phyloP scores from a whole-genome alignment of 2,329 filamentous ascomycete genomes.

The Acrocalymma vagum region DNA sequence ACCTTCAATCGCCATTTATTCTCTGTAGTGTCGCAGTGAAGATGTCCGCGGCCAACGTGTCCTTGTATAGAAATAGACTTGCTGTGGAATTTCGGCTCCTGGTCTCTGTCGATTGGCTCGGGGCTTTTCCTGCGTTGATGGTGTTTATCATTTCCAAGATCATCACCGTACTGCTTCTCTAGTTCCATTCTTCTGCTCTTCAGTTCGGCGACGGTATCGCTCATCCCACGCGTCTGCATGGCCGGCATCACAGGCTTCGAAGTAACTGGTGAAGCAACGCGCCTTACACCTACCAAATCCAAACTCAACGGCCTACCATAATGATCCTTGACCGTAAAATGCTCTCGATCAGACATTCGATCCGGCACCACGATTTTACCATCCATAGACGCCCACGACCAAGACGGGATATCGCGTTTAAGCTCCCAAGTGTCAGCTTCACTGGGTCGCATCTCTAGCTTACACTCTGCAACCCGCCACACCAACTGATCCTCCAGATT shows the following conservation, averaged over 20 bases:
- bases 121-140: constrained; percentile 1
- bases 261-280: background rate
- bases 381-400: constrained; percentile 34
- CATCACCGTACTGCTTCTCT: background rate
- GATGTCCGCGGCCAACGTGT: constrained; percentile 17
- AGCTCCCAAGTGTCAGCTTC: constrained; percentile 9
- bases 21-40: constrained; percentile 7
- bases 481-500: constrained; percentile 34
- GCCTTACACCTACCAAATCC: constrained; percentile 18
- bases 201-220: constrained; percentile 17
- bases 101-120: constrained; percentile 10
- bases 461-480: constrained; percentile 28
- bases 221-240: constrained; percentile 13
- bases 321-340: constrained; percentile 24
- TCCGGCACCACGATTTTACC: constrained; percentile 22
- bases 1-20: constrained; percentile 16
- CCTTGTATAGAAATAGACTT: constrained; percentile 24
- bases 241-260: constrained; percentile 3
- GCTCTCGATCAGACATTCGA: constrained; percentile 15
- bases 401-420: constrained; percentile 24
- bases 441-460: constrained; percentile 11
- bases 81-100: constrained; percentile 19
- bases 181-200: constrained; percentile 7
- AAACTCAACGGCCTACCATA: constrained; percentile 14
- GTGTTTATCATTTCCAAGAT: background rate